Base-by-base conservation (phyloP, 1,284 basidiomycete genomes). In the Cryptococcus neoformans region DNA sequence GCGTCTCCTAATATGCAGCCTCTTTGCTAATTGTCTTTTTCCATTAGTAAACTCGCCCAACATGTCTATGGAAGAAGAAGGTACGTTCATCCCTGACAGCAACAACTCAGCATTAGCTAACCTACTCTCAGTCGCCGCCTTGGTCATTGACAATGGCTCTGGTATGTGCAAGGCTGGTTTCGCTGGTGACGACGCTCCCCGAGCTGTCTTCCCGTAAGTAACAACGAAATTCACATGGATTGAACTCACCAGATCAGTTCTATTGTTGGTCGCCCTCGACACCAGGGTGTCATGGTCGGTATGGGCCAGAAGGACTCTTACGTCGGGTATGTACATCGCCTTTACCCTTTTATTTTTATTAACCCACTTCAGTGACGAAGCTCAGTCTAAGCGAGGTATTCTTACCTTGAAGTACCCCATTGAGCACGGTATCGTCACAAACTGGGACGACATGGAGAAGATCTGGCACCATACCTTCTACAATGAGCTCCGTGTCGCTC, bases 391-490 rank as follows among this genome's bases (percentile, higher is more conserved):
- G 84, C 89, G 92, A 82, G 92, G 91, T 85, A 92, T 94, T 80
- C 82, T 96, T 64, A 92, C 90, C 64, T 83, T 96, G 79, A 93
- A 82, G 82, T 92, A 90, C 80, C 87, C 87, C 63, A 88, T 89
- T 58, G 80, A 80, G 69, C 79, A 80, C 75, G 79, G 78, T 76
- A 92, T 94, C 78, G 91, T 95, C 69, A 94, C 91, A 79, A 93
- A 95, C 86, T 95, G 91, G 91, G 89, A 92, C 78, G 90, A 92
- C 80, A 92, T 92, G 89, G 89, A 92, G 83, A 91, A 91, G 82
- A 92, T 92, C 79, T 92, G 89, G 89, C 89, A 91, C 79, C 88
- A 91, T 82, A 90, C 88, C 63, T 90, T 89, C 82, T 90, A 89
- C 84, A 90, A 90, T 75, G 88, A 91, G 78, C 85, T 90, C 59